Evolutionary conservation across 2,329 filamentous ascomycete genomes (phyloP).

Genomic region (Emergomyces orientalis): DNA sequence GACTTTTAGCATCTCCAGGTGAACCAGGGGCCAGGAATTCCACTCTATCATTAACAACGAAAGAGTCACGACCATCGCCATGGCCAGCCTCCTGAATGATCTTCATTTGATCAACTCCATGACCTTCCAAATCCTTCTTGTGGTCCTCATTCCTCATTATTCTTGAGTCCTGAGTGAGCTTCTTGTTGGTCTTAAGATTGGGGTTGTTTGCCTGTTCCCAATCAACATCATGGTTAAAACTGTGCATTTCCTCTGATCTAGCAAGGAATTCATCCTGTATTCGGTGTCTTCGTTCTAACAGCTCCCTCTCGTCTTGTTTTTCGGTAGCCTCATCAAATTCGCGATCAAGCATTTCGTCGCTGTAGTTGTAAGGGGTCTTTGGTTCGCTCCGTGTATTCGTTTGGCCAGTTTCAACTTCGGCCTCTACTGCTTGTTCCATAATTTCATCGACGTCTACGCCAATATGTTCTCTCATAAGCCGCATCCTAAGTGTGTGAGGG

Average conservation of each 20-base stretch:
- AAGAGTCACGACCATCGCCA: constrained; percentile 60
- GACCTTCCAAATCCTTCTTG: constrained; percentile 66
- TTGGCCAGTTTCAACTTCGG: constrained; percentile 41
- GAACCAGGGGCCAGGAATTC: constrained; percentile 63
- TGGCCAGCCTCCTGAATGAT: constrained; percentile 51
- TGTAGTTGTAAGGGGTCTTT: constrained; percentile 3
- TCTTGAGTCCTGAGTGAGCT: constrained; percentile 47
- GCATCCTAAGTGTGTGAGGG: constrained; percentile 69
- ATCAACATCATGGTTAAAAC: constrained; percentile 68
- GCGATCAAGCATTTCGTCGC: constrained; percentile 20
- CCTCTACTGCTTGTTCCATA: constrained; percentile 64
- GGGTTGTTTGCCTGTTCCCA: constrained; percentile 51
- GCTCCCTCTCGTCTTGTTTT: constrained; percentile 33
- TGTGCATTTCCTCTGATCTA: constrained; percentile 49
- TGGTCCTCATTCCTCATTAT: constrained; percentile 55
- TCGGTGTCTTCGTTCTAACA: constrained; percentile 35
- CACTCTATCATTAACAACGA: constrained; percentile 52
- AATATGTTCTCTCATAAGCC: constrained; percentile 86
- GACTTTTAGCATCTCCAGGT: constrained; percentile 24
- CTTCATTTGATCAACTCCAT: constrained; percentile 67
- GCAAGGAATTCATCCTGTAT: constrained; percentile 49
- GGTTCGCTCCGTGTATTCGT: constrained; percentile 7
- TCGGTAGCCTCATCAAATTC: constrained; percentile 28
- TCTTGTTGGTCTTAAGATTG: constrained; percentile 47
- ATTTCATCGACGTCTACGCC: constrained; percentile 77